Base-by-base conservation (phyloP, 1,284 basidiomycete species). In the Boletus sp. region DNA sequence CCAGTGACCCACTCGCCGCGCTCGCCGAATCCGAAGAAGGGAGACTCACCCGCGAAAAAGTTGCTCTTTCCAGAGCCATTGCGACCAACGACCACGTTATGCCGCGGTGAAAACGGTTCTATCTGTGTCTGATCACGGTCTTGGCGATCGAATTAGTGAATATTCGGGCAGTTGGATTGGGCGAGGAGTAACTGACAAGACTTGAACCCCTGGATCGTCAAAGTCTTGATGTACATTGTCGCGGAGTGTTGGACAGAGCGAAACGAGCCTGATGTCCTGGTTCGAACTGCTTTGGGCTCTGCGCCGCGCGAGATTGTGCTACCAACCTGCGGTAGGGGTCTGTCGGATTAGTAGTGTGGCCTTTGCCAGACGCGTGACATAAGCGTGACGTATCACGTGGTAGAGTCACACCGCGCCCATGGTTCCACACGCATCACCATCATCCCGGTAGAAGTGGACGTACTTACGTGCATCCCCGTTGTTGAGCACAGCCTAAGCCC, bases 1-100 rank as follows among this genome's bases (percentile, higher is more conserved):
- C 20, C 14, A 33, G 9, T 17, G 16, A 5, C 32, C 13, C 10
- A 25, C 16, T 20, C 14, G 30, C 16, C 14, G 17, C 13, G 8
- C 9, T 16, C 19, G 38, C 23, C 17, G 36, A 12, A n/a, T 22
- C 20, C n/a, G 10, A 23, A 14, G 13, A 42, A 41, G 12, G 20
- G 13, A 19, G 19, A 48, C 59, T 37, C 4, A 88, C 90, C 90
- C 33, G 90, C 85, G 68, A 97, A 97, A 76, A 97, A 96, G 68
- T 97, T 97, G 61, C 90, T 93, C 75, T 97, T 97, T 47, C 94
- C 94, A 16, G 89, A 92, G 9, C 94, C 94, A 76, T 97, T 97
- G 37, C 94, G 75, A 10, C 94, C 93, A 10, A 97, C 93, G 3
- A 96, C 90, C 13, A 96, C 92, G 69, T 96, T 96, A 61, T 95